Base-by-base conservation (phyloP, 495 filamentous ascomycete species). In the Sporormia fimetaria region DNA sequence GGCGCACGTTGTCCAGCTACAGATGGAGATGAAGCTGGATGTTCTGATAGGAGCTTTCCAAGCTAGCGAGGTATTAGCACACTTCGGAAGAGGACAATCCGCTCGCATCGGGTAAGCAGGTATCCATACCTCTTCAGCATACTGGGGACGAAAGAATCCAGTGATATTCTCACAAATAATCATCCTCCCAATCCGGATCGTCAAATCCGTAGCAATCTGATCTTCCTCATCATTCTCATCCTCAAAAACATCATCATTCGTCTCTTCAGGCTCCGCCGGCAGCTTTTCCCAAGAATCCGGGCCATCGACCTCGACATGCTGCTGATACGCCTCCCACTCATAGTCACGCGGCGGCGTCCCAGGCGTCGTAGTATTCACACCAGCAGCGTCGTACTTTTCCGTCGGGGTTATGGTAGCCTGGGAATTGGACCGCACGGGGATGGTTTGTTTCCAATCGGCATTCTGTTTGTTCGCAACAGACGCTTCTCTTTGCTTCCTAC, bases 251-350 rank as follows among this genome's bases (percentile, higher is more conserved):
- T 48, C 51, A 32, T 54, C 51, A 15, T 37, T 30, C 26, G 51
- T 44, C 15, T 48, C 40, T 41, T 54, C 44, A 4, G 45, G 45
- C 23, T 54, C 44, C 6, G 45, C 40, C 0, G 51, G 51, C 20
- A 54, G 35, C 26, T 41, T 54, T n/a, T 44, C 51, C 51, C 51
- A 54, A 11, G 41, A 37, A 45, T 54, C 51, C n/a, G n/a, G n/a
- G 20, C 44, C 45, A 23, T 54, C 51, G 9, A 49, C 35, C 6
- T 54, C 44, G 10, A 54, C 45, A 38, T 54, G 29, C 28, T 54
- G 51, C 22, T 54, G 51, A 23, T 54, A 54, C 9, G 51, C 51
- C 18, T 54, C 51, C 51, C 51, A 54, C 22, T 55, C 51, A 24
- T 50, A 55, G 23, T 55, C 46, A 40, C 47, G 47, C 44, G 51